Percentiles rank a stretch among this genome's conserved stretches.
phyloP scores from a whole-genome alignment of 495 filamentous ascomycete genomes.

The Hypoxylon crocopeplum region DNA sequence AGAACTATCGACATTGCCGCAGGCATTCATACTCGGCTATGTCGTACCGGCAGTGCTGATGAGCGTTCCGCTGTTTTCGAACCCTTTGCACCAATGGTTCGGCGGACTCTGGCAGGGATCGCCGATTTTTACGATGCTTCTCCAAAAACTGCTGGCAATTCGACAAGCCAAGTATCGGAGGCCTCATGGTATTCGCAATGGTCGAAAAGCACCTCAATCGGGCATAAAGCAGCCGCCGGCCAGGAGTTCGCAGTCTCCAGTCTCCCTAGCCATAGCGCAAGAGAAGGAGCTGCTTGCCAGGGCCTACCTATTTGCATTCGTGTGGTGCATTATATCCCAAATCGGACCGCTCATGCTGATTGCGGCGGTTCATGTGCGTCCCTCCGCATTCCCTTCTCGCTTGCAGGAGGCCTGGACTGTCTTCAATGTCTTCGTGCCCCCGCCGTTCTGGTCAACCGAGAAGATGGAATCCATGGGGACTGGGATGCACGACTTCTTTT shows the following conservation, averaged over 20 bases:
- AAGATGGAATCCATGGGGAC: constrained; percentile 20
- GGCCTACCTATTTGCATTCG: constrained; percentile 24
- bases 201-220: background rate
- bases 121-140: constrained; percentile 19
- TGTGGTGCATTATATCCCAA: constrained; percentile 24
- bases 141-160: constrained; percentile 14
- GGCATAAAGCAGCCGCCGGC: background rate
- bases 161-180: background rate
- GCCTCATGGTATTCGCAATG: background rate
- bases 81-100: constrained; percentile 25
- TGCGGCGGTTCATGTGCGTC: constrained; percentile 8
- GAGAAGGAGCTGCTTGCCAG: constrained; percentile 18
- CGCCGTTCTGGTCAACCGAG: constrained; percentile 21
- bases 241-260: constrained; percentile 8
- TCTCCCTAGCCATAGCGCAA: background rate
- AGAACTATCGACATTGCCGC: constrained; percentile 11
- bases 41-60: constrained; percentile 24
- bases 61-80: constrained; percentile 24
- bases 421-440: constrained; percentile 22
- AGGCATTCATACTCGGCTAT: constrained; percentile 18
- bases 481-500: constrained; percentile 31
- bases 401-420: constrained; percentile 18
- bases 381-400: constrained; percentile 7
- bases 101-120: constrained; percentile 30
- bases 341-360: constrained; percentile 12